These are phyloP conservation scores for Trifolium pratense DNA, from an alignment of 306 rosid species.

Conservation along the genomic window DNA sequence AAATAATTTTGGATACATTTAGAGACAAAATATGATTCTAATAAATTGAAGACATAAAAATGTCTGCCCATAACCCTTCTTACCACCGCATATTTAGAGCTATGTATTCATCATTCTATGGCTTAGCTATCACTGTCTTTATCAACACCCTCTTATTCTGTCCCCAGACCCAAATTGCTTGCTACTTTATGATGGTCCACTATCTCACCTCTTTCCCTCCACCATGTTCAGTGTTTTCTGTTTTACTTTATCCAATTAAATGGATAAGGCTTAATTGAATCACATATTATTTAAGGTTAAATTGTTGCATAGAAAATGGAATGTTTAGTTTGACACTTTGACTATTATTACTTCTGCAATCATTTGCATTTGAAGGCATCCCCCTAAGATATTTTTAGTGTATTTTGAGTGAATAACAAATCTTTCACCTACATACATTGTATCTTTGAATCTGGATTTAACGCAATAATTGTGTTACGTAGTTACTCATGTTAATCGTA, in stretches of 20 bases:
- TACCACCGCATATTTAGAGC: constrained; percentile 20
- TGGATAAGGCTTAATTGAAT: constrained; percentile 37
- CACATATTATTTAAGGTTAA: background rate
- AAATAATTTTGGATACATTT: constrained; percentile 17
- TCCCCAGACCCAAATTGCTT: constrained; percentile 29
- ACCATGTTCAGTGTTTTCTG: constrained; percentile 41
- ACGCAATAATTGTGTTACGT: too few species aligned
- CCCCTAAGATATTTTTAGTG: background rate
- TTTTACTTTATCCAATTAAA: constrained; percentile 42
- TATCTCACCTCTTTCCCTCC: constrained; percentile 36
- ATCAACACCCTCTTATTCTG: constrained; percentile 49
- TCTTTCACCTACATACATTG: background rate
- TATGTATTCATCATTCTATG: constrained; percentile 36
- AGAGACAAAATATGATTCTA: constrained; percentile 41
- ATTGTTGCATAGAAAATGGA: background rate
- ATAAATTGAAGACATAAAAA: constrained; percentile 48
- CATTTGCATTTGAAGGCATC: constrained; percentile 10
- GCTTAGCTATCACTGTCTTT: constrained; percentile 50
- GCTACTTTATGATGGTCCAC: constrained; percentile 53
- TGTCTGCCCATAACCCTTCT: constrained; percentile 44
- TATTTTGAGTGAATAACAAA: background rate
- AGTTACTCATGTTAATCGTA: too few species aligned
- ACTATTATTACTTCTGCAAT: background rate
- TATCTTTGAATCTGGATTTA: too few species aligned
- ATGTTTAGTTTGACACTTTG: background rate